Percentiles rank a stretch among this genome's conserved stretches.
phyloP scores from a whole-genome alignment of 1,284 basidiomycete species.

The Fomitopsis pinicola region DNA sequence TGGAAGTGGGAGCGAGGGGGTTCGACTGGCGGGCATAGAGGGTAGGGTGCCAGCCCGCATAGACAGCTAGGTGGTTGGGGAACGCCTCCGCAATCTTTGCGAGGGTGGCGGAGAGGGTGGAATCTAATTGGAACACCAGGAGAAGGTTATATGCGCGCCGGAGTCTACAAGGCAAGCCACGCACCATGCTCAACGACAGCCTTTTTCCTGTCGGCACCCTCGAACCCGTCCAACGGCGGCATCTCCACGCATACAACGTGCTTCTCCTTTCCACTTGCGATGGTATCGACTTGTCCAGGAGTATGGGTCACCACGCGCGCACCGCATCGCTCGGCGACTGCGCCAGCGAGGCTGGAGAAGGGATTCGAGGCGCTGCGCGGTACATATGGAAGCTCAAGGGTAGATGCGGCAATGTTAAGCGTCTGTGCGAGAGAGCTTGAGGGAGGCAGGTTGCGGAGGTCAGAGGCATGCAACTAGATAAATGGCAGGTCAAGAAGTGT shows the following conservation, averaged over 20 bases:
- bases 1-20: conserved; percentile 14
- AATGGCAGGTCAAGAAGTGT: neutral
- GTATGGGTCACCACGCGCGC: conserved; percentile 29
- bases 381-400: conserved; percentile 62
- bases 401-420: conserved; percentile 44
- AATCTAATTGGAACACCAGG: conserved; percentile 12
- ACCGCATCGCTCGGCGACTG: conserved; percentile 48
- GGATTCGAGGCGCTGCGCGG: conserved; percentile 26
- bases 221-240: conserved; percentile 42
- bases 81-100: conserved; percentile 42
- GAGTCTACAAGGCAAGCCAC: neutral
- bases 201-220: conserved; percentile 36
- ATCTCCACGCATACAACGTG: conserved; percentile 55
- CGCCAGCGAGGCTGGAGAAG: conserved; percentile 34
- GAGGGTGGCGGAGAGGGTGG: conserved; percentile 40
- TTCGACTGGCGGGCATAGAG: conserved; percentile 17
- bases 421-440: conserved; percentile 43
- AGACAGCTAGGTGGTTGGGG: conserved; percentile 60
- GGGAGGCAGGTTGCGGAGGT: conserved; percentile 55
- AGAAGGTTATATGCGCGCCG: neutral
- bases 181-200: conserved; percentile 49
- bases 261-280: conserved; percentile 31
- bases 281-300: conserved; percentile 7
- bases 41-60: conserved; percentile 46
- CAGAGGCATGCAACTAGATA: conserved; percentile 61